Evolutionary conservation across 2,329 filamentous ascomycete genomes (phyloP).

Genomic region (Ophiostoma ulmi): DNA sequence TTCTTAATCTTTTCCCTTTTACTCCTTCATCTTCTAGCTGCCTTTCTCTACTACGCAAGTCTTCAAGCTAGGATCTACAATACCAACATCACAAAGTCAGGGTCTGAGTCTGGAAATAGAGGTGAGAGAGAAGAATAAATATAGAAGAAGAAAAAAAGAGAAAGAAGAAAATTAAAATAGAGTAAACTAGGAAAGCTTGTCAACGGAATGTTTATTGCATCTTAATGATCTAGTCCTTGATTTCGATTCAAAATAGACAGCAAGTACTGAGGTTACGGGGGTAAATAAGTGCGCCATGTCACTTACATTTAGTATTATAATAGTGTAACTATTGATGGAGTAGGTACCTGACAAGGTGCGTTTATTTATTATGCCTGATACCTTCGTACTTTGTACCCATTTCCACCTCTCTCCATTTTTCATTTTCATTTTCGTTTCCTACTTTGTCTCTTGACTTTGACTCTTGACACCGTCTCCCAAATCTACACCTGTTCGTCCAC

Average conservation of each 20-base stretch:
- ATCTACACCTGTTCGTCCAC: slow-evolving; percentile 10
- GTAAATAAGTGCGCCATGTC: too few relatives aligned
- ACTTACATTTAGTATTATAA: too few relatives aligned
- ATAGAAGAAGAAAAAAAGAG: not conserved
- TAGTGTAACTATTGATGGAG: too few relatives aligned
- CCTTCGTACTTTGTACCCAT: not conserved
- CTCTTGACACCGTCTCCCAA: not conserved
- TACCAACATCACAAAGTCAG: not conserved
- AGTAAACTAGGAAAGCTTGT: not conserved
- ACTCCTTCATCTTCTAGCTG: not conserved
- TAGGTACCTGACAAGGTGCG: too few relatives aligned
- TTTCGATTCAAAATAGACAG: not conserved
- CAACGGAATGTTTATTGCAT: not conserved
- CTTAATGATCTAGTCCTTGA: not conserved
- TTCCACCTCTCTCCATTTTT: not conserved
- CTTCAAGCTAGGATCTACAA: not conserved
- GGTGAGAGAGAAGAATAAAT: not conserved
- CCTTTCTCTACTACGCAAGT: slow-evolving; percentile 1
- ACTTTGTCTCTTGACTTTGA: not conserved
- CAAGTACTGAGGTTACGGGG: too few relatives aligned
- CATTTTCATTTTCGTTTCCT: too few relatives aligned
- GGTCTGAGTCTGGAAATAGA: not conserved
- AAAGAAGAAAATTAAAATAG: not conserved
- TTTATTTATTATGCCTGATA: too few relatives aligned
- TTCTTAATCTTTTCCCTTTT: not conserved